These are phyloP conservation scores for Delphinella strobiligena DNA, from an alignment of 2,329 filamentous ascomycete genomes.

Conservation along the genomic window DNA sequence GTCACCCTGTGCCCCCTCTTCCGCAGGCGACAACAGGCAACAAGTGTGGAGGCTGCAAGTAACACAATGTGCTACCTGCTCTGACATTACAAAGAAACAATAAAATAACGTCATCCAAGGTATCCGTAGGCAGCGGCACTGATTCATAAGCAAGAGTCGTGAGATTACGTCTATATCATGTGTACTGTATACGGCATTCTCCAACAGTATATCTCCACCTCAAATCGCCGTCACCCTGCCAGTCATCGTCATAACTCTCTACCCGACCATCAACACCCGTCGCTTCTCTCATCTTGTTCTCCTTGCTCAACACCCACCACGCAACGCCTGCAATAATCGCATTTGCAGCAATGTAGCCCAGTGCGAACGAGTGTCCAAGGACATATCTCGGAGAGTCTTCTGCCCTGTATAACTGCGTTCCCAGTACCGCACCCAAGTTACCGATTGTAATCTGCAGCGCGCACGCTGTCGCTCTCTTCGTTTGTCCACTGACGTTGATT, in stretches of 20 bases:
- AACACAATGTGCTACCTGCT: no score
- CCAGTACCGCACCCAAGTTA: slow-evolving; percentile 55
- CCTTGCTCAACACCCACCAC: slow-evolving; percentile 42
- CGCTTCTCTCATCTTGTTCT: slow-evolving; percentile 44
- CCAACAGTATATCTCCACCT: slow-evolving; percentile 46
- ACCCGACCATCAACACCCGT: slow-evolving; percentile 32
- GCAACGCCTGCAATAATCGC: slow-evolving; percentile 40
- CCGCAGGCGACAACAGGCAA: no score
- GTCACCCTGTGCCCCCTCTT: no score
- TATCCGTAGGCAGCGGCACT: no score
- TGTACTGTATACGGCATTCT: neutral
- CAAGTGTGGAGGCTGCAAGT: no score
- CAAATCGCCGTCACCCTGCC: slow-evolving; percentile 50
- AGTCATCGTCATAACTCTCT: slow-evolving; percentile 41
- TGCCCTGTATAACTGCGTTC: slow-evolving; percentile 56
- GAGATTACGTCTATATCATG: neutral
- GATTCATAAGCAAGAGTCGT: no score
- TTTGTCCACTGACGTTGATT: slow-evolving; percentile 60
- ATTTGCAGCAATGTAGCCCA: slow-evolving; percentile 52
- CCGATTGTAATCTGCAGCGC: slow-evolving; percentile 63
- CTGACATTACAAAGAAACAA: no score
- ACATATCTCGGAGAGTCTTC: slow-evolving; percentile 50
- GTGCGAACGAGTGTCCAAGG: slow-evolving; percentile 53
- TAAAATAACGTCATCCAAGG: no score
- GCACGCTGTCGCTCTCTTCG: slow-evolving; percentile 55